A percentile compares a stretch with the other conserved stretches of the same genome.
Conservation (phyloP, 345 rosid species). For the Lepidium didymum region DNA sequence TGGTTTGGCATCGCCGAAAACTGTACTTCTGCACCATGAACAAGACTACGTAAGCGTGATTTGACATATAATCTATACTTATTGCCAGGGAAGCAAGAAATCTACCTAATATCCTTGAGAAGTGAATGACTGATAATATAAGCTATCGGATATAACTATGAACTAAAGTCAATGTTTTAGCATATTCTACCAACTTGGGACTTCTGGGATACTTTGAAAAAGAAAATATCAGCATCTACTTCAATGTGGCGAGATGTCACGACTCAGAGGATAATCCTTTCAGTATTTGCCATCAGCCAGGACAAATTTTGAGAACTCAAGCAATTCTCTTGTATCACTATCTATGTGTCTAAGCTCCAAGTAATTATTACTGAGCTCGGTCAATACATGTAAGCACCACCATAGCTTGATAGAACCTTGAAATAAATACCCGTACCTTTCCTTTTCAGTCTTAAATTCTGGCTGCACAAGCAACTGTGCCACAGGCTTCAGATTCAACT, state of each 20-base stretch:
- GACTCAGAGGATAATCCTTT: conserved; percentile 7
- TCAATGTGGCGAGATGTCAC: background rate
- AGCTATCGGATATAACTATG: background rate
- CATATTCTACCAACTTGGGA: conserved; percentile 6
- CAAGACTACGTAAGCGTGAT: background rate
- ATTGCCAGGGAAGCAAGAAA: background rate
- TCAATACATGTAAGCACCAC: background rate
- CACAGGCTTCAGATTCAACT: conserved; percentile 56
- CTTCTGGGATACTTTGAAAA: background rate
- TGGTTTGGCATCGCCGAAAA: conserved; percentile 86
- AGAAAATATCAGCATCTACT: background rate
- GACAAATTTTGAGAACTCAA: background rate
- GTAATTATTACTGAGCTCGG: background rate
- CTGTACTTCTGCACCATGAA: conserved; percentile 50
- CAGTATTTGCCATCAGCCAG: background rate
- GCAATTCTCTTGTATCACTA: background rate
- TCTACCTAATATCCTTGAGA: background rate
- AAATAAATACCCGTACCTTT: conserved; percentile 39
- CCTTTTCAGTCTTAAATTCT: conserved; percentile 45
- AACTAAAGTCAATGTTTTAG: background rate
- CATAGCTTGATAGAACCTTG: background rate
- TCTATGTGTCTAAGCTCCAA: background rate
- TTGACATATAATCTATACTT: conserved; percentile 2
- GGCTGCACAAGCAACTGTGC: conserved; percentile 46
- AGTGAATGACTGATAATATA: background rate